These are phyloP conservation scores for Mrakia hoshinonis DNA, from an alignment of 768 basidiomycete species.

Conservation along the genomic window DNA sequence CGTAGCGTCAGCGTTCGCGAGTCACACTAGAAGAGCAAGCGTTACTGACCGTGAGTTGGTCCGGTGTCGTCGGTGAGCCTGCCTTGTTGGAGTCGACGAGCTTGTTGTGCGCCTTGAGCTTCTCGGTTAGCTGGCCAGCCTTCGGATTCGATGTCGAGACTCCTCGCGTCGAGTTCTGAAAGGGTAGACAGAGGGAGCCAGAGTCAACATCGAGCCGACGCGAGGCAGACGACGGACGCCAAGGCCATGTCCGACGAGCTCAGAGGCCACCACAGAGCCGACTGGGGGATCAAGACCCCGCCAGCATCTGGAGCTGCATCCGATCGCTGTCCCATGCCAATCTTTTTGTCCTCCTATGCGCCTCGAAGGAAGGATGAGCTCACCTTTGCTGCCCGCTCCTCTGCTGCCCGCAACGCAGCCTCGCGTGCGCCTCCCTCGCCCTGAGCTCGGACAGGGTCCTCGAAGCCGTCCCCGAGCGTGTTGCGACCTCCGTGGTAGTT, in stretches of 20 bases:
- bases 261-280: neutral
- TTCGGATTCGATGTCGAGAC: conserved; percentile 22
- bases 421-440: conserved; percentile 19
- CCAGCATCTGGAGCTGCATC: too few relatives aligned
- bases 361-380: neutral
- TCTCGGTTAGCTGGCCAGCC: conserved; percentile 23
- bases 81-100: conserved; percentile 8
- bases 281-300: too few relatives aligned
- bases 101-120: conserved; percentile 26
- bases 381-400: conserved; percentile 16
- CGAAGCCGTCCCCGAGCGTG: conserved; percentile 23
- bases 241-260: neutral
- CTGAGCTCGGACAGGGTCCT: conserved; percentile 20
- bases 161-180: conserved; percentile 16
- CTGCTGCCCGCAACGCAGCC: conserved; percentile 19
- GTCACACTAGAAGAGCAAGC: neutral
- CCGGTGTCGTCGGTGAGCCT: neutral
- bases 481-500: conserved; percentile 9
- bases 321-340: too few relatives aligned
- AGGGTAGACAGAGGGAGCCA: too few relatives aligned
- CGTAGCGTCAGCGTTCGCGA: too few relatives aligned
- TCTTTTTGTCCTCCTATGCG: too few relatives aligned
- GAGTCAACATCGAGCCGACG: neutral
- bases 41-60: neutral
- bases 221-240: too few relatives aligned